Conservation (phyloP, 106 monocot species). For the Xerophyta viscosa region DNA sequence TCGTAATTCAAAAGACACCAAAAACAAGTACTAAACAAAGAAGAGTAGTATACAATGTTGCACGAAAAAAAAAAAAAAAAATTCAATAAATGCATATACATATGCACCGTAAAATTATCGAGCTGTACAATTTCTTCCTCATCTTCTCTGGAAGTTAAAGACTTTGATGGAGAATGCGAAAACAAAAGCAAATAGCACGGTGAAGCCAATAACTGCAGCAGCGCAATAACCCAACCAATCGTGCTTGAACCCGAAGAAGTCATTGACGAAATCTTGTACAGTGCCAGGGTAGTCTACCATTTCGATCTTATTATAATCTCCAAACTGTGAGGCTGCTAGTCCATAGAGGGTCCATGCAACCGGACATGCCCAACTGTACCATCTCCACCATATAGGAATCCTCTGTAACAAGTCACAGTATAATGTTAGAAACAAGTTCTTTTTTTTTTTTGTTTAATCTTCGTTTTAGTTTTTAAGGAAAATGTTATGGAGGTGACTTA, state of each 20-base stretch:
- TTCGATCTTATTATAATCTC: constrained; percentile 50
- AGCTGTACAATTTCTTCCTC: constrained; percentile 8
- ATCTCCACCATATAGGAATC: constrained; percentile 89
- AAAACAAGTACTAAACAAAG: no score
- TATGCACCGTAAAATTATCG: no score
- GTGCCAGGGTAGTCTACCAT: constrained; percentile 43
- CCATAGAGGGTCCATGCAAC: constrained; percentile 92
- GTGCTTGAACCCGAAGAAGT: constrained; percentile 46
- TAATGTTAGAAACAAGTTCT: neutral
- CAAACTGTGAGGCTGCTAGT: constrained; percentile 64
- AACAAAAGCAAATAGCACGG: constrained; percentile 70
- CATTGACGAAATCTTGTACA: constrained; percentile 45
- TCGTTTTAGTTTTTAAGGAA: neutral
- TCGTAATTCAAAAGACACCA: no score
- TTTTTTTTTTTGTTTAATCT: neutral
- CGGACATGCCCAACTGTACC: constrained; percentile 98
- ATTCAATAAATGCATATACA: no score
- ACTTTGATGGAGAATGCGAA: constrained; percentile 72
- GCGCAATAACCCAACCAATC: constrained; percentile 76
- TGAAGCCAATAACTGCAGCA: constrained; percentile 45
- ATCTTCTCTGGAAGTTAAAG: constrained; percentile 85
- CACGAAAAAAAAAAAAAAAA: no score
- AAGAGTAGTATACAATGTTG: no score
- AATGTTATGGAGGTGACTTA: constrained; percentile 25
- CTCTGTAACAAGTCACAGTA: constrained; percentile 51